These are phyloP conservation scores for Teratosphaeria viscida DNA, from an alignment of 2,329 filamentous ascomycete species.

Conservation along the genomic window DNA sequence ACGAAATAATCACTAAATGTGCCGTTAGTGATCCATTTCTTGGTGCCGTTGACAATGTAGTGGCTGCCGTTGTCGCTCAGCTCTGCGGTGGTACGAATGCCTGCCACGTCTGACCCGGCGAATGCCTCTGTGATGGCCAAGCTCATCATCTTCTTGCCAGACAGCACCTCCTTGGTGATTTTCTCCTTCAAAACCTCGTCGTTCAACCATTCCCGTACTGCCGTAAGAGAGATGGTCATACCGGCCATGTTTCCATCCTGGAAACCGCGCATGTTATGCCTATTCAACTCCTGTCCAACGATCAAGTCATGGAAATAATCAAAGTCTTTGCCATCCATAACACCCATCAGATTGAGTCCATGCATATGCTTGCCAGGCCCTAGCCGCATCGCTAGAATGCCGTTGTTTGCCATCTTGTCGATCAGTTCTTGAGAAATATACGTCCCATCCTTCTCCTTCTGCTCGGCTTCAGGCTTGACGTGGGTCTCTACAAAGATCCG, in stretches of 20 bases:
- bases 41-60: constrained; percentile 61
- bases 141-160: constrained; percentile 78
- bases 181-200: constrained; percentile 55
- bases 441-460: constrained; percentile 63
- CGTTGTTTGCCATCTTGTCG: constrained; percentile 63
- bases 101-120: constrained; percentile 72
- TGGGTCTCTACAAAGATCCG: constrained; percentile 63
- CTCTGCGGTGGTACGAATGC: constrained; percentile 64
- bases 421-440: constrained; percentile 62
- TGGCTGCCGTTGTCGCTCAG: constrained; percentile 66
- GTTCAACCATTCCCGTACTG: constrained; percentile 67
- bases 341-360: constrained; percentile 56
- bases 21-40: constrained; percentile 53
- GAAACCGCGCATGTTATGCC: constrained; percentile 69
- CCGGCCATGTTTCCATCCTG: constrained; percentile 81
- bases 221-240: constrained; percentile 73
- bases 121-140: constrained; percentile 84
- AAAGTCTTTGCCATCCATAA: constrained; percentile 66
- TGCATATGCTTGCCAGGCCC: constrained; percentile 75
- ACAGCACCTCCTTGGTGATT: constrained; percentile 62
- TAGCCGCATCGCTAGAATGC: constrained; percentile 70
- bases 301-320: constrained; percentile 83
- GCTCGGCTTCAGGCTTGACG: constrained; percentile 62
- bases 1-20: constrained; percentile 58
- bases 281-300: constrained; percentile 59